These are phyloP conservation scores for Thermochaetoides dissita DNA, from an alignment of 2,329 filamentous ascomycete genomes.

Conservation along the genomic window DNA sequence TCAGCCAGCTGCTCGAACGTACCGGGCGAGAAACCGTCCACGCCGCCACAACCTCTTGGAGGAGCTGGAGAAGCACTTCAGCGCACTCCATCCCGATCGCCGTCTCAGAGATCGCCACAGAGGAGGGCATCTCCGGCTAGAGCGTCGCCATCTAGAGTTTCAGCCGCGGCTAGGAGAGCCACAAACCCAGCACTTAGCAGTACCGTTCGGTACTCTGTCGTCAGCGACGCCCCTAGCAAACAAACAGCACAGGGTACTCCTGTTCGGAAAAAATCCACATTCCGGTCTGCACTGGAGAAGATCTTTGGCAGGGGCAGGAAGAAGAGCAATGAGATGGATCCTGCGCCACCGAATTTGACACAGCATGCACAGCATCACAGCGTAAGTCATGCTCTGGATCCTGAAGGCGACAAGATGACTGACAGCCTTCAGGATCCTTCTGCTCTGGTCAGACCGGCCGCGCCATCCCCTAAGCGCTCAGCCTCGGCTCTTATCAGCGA, in stretches of 20 bases:
- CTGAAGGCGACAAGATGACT: not conserved
- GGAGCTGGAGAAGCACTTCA: constrained; percentile 3
- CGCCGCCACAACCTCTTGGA: constrained; percentile 12
- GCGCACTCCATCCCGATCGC: constrained; percentile 9
- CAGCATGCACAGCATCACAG: constrained; percentile 28
- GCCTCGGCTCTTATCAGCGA: constrained; percentile 46
- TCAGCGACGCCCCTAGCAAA: constrained; percentile 28
- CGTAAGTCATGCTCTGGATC: constrained; percentile 25
- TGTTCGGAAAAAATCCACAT: constrained; percentile 42
- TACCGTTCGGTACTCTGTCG: constrained; percentile 33
- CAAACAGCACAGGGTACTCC: constrained; percentile 24
- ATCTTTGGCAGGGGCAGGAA: constrained; percentile 46
- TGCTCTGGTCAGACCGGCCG: constrained; percentile 22
- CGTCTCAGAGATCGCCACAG: constrained; percentile 8
- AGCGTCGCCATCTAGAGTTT: constrained; percentile 9
- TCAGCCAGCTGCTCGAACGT: no score
- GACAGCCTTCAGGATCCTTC: constrained; percentile 24
- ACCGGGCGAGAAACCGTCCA: constrained; percentile 5
- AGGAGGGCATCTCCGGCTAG: constrained; percentile 9
- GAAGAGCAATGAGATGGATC: constrained; percentile 21
- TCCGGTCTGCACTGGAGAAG: constrained; percentile 41
- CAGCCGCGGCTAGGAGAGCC: constrained; percentile 14
- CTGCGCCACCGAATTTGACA: no score
- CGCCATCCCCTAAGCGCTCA: constrained; percentile 36
- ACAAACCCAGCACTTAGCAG: constrained; percentile 25